These are phyloP conservation scores for Athelia psychrophila DNA, from an alignment of 1,284 basidiomycete genomes.

Conservation along the genomic window DNA sequence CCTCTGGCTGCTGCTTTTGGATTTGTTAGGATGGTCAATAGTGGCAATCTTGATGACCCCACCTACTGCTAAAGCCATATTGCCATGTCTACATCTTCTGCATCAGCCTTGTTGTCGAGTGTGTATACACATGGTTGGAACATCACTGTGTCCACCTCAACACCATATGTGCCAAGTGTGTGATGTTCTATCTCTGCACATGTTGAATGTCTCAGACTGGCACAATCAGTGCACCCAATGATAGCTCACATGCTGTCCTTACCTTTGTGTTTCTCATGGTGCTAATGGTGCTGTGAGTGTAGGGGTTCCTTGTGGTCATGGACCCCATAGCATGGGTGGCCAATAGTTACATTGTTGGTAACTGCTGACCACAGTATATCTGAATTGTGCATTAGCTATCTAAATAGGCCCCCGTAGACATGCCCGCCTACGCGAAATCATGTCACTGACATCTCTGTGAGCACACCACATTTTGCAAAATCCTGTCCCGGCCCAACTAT, in stretches of 20 bases:
- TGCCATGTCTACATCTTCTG: background rate
- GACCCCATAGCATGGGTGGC: no score
- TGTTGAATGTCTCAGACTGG: conserved; percentile 7
- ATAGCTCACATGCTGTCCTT: no score
- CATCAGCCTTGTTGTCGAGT: conserved; percentile 7
- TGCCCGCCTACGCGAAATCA: background rate
- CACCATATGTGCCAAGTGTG: conserved; percentile 13
- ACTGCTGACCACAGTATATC: conserved; percentile 11
- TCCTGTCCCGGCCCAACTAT: background rate
- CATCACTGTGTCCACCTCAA: conserved; percentile 14
- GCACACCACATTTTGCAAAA: background rate
- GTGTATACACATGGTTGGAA: conserved; percentile 18
- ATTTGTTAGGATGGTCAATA: conserved; percentile 9
- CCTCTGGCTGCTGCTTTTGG: conserved; percentile 18
- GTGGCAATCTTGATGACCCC: background rate
- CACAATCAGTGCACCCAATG: conserved; percentile 7
- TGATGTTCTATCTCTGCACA: conserved; percentile 13
- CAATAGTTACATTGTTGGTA: no score
- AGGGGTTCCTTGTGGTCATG: no score
- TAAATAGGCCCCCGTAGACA: background rate
- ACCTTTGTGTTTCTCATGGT: no score
- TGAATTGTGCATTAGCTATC: background rate
- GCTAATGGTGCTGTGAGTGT: no score
- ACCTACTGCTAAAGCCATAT: conserved; percentile 8
- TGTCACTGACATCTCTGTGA: background rate